These are phyloP conservation scores for Glycine tomentella DNA, from an alignment of 306 rosid species.

Conservation along the genomic window DNA sequence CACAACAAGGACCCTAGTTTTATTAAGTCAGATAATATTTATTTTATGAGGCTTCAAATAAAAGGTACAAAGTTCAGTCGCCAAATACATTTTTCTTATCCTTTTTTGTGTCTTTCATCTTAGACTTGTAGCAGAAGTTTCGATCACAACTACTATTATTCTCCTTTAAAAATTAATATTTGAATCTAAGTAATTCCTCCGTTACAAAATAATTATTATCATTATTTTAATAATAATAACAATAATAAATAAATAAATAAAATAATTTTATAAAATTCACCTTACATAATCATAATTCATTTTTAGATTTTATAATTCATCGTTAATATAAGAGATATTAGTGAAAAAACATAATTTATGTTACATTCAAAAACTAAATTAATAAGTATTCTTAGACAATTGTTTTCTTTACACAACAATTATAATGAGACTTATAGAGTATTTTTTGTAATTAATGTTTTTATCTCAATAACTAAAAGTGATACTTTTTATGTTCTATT, in stretches of 20 bases:
- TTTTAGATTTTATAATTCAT: no score
- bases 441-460: not conserved
- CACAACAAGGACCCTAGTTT: constrained; percentile 28
- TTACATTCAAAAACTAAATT: no score
- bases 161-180: not conserved
- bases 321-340: no score
- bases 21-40: not conserved
- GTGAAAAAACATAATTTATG: no score
- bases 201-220: no score
- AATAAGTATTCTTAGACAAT: no score
- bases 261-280: no score
- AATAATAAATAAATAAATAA: no score
- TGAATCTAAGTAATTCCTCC: not conserved
- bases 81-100: not conserved
- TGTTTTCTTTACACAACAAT: no score
- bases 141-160: not conserved
- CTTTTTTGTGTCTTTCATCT: not conserved
- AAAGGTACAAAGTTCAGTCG: not conserved
- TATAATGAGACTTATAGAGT: no score
- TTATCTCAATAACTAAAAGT: not conserved
- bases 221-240: no score
- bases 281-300: no score
- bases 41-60: not conserved
- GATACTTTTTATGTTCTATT: not conserved
- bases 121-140: not conserved